Conservation (phyloP, 352 stramenopile species). For the Phytophthora pini region DNA sequence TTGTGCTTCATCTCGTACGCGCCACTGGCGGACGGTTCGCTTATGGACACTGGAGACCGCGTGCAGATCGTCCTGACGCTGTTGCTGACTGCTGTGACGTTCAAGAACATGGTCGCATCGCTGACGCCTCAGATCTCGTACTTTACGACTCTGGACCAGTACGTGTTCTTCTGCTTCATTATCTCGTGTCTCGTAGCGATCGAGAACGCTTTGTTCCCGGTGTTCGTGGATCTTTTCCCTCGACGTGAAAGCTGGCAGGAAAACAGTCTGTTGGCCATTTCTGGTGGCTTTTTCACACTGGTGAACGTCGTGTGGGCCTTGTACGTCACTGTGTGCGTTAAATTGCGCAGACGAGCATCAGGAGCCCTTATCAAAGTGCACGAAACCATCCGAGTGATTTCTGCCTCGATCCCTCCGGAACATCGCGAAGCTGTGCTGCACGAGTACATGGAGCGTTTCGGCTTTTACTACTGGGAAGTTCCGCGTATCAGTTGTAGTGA, state of each 20-base stretch:
- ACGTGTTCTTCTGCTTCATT: conserved; percentile 74
- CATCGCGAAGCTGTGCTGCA: conserved; percentile 38
- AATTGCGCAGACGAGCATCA: conserved; percentile 28
- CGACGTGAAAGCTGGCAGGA: conserved; percentile 35
- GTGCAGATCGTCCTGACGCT: conserved; percentile 66
- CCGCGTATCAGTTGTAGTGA: conserved; percentile 33
- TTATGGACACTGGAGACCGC: conserved; percentile 59
- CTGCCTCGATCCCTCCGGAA: conserved; percentile 31
- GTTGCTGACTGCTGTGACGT: conserved; percentile 68
- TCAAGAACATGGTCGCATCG: conserved; percentile 62
- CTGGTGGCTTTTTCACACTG: conserved; percentile 45
- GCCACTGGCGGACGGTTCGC: conserved; percentile 32
- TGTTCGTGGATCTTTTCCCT: conserved; percentile 36
- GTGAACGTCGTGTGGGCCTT: conserved; percentile 48
- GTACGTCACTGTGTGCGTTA: conserved; percentile 36
- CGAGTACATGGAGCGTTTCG: conserved; percentile 30
- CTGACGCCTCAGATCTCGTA: conserved; percentile 71
- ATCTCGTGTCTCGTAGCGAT: conserved; percentile 57
- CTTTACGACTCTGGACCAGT: conserved; percentile 65
- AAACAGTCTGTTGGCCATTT: conserved; percentile 40
- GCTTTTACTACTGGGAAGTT: conserved; percentile 24
- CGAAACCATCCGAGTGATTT: conserved; percentile 46
- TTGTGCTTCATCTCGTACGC: conserved; percentile 63
- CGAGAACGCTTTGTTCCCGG: conserved; percentile 60
- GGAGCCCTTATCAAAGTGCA: conserved; percentile 43